Conservation (phyloP, 768 basidiomycete genomes). For the Phylloporus scabripes region DNA sequence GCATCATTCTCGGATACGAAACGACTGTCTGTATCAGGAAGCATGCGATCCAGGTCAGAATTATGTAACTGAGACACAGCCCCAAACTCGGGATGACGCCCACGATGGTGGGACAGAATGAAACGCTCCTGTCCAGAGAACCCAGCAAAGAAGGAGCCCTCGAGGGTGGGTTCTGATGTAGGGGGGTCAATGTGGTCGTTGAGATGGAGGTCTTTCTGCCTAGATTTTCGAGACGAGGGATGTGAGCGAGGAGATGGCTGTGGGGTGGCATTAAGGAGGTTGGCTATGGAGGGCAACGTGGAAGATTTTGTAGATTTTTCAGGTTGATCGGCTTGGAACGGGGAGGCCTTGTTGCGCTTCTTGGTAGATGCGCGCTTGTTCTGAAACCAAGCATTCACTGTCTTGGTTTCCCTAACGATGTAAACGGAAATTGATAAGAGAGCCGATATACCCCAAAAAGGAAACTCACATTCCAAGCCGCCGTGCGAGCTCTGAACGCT, state of each 20-base stretch:
- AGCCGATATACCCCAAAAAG: slow-evolving; percentile 23
- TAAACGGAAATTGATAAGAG: slow-evolving; percentile 16
- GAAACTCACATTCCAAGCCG: slow-evolving; percentile 67
- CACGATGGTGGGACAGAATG: slow-evolving; percentile 31
- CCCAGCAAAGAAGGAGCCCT: slow-evolving; percentile 30
- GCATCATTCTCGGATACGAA: slow-evolving; percentile 47
- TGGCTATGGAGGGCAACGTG: slow-evolving; percentile 35
- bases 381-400: slow-evolving; percentile 83
- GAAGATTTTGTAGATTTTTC: slow-evolving; percentile 27
- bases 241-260: slow-evolving; percentile 24
- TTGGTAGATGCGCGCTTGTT: slow-evolving; percentile 81
- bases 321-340: slow-evolving; percentile 17
- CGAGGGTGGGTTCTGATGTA: slow-evolving; percentile 17
- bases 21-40: slow-evolving; percentile 48
- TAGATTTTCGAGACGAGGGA: slow-evolving; percentile 24
- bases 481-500: slow-evolving; percentile 62
- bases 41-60: slow-evolving; percentile 45
- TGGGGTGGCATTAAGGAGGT: slow-evolving; percentile 35
- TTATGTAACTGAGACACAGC: slow-evolving; percentile 26
- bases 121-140: slow-evolving; percentile 29
- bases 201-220: slow-evolving; percentile 30
- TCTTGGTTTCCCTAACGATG: slow-evolving; percentile 67
- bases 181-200: slow-evolving; percentile 20
- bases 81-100: slow-evolving; percentile 22
- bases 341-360: slow-evolving; percentile 51